phyloP scores from a whole-genome alignment of 306 rosid genomes.

The Oemleria cerasiformis region DNA sequence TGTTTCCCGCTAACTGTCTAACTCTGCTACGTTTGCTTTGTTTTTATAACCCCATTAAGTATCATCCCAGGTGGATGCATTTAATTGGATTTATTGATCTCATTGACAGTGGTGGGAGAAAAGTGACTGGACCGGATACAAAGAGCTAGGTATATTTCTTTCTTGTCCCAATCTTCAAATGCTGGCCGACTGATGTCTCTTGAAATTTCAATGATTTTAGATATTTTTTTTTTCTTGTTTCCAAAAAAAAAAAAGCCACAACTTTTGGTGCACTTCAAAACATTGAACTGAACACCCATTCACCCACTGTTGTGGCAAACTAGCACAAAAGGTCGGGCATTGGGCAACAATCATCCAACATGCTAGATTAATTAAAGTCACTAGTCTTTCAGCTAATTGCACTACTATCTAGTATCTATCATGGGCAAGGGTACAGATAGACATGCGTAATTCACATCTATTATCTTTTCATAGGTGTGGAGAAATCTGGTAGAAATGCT shows the following conservation, averaged over 20 bases:
- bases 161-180: constrained; percentile 15
- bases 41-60: constrained; percentile 50
- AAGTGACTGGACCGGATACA: constrained; percentile 99
- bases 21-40: constrained; percentile 26
- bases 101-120: constrained; percentile 99
- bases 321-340: background rate
- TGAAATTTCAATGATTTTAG: background rate
- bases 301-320: background rate
- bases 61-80: constrained; percentile 82
- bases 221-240: background rate
- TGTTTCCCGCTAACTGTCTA: background rate
- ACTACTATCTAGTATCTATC: background rate
- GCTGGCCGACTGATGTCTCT: constrained; percentile 12
- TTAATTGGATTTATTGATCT: constrained; percentile 94
- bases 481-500: constrained; percentile 90
- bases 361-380: background rate
- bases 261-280: background rate
- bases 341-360: background rate
- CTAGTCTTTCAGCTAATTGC: background rate
- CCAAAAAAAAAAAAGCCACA: background rate
- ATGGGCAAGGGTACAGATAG: background rate
- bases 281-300: constrained; percentile 4
- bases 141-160: constrained; percentile 85
- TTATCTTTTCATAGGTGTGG: constrained; percentile 59
- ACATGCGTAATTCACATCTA: constrained; percentile 2